Evolutionary conservation across 108 stramenopile species (phyloP).

Genomic region (Conticribra weissflogii): DNA sequence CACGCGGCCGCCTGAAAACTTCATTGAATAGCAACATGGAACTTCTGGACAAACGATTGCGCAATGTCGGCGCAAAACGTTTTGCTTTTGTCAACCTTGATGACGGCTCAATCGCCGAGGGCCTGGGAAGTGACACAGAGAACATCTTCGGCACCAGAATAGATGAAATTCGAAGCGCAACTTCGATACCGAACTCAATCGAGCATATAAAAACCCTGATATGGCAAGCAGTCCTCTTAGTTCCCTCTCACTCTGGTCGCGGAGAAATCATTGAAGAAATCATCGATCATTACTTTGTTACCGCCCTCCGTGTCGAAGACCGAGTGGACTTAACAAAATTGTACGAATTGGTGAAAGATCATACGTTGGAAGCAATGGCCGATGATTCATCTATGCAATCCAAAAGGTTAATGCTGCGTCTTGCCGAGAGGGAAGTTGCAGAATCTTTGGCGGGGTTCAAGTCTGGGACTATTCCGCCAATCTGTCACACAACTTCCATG

Average conservation of each 20-base stretch:
- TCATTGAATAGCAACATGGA: not conserved
- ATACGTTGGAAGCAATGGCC: not conserved
- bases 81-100: not conserved
- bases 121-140: not conserved
- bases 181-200: not conserved
- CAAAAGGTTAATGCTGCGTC: conserved; percentile 1
- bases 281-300: conserved; percentile 32
- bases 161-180: not conserved
- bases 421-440: conserved; percentile 27
- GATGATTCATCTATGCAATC: not conserved
- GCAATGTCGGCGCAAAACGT: not conserved
- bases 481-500: conserved; percentile 30
- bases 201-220: not conserved
- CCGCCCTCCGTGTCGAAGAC: conserved; percentile 36
- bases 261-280: not conserved
- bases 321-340: conserved; percentile 29
- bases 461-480: conserved; percentile 50
- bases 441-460: conserved; percentile 42
- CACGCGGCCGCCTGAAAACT: not conserved
- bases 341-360: conserved; percentile 9
- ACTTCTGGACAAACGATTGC: not conserved
- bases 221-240: not conserved
- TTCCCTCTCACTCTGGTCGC: not conserved
- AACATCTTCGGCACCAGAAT: not conserved
- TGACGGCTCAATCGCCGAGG: not conserved